A percentile compares a stretch with the other conserved stretches of the same genome.
Conservation (phyloP, 2,329 filamentous ascomycete genomes). For the Ophiostoma montium region DNA sequence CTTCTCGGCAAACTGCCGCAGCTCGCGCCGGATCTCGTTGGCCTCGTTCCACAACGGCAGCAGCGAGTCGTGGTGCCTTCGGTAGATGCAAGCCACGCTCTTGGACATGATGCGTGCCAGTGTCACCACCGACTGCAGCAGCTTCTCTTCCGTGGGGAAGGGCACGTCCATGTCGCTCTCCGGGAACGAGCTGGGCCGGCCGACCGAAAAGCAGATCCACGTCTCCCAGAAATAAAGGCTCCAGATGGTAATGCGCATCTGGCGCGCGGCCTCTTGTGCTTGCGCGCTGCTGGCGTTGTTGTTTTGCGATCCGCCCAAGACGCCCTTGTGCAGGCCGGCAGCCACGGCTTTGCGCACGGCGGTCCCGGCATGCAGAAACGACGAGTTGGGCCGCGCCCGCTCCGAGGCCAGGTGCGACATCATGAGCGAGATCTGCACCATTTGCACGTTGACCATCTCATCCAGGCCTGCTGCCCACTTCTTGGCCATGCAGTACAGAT, state of each 20-base stretch:
- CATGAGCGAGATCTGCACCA: constrained; percentile 12
- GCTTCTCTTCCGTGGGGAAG: constrained; percentile 10
- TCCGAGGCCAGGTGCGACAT: constrained; percentile 12
- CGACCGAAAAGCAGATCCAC: constrained; percentile 12
- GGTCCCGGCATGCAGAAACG: constrained; percentile 6
- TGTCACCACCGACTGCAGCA: constrained; percentile 8
- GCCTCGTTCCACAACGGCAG: constrained; percentile 13
- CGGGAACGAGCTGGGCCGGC: constrained; percentile 12
- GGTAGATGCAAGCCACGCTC: constrained; percentile 10
- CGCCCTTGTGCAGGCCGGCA: constrained; percentile 12
- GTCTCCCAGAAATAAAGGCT: constrained; percentile 12
- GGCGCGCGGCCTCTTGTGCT: constrained; percentile 7
- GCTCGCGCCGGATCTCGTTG: constrained; percentile 11
- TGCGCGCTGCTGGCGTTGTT: neutral
- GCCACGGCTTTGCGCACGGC: constrained; percentile 13
- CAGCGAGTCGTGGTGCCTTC: constrained; percentile 11
- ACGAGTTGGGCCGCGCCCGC: constrained; percentile 11
- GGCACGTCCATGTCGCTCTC: constrained; percentile 12
- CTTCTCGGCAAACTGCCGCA: constrained; percentile 10
- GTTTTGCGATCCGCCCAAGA: constrained; percentile 2
- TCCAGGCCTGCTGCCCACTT: constrained; percentile 9
- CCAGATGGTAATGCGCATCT: constrained; percentile 11
- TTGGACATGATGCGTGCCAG: constrained; percentile 12
- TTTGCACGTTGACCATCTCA: constrained; percentile 13
- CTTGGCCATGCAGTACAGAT: constrained; percentile 10